phyloP scores from a whole-genome alignment of 164 flowering plant species.

The Liriodendron chinense region DNA sequence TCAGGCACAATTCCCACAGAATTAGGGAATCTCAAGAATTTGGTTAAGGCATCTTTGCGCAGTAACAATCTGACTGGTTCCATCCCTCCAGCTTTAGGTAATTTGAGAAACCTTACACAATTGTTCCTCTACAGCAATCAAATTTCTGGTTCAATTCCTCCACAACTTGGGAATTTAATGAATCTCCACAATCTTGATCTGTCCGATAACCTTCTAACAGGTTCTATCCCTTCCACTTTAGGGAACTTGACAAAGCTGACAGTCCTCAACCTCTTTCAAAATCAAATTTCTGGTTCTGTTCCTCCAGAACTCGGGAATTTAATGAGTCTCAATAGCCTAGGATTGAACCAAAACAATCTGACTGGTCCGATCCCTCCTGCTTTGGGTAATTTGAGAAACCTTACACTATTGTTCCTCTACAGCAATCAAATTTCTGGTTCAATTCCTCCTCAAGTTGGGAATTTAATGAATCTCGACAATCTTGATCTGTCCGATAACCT shows the following conservation, averaged over 20 bases:
- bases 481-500: neutral
- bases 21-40: neutral
- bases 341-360: too few species aligned
- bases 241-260: too few species aligned
- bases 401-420: neutral
- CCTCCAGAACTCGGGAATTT: too few species aligned
- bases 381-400: neutral
- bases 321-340: too few species aligned
- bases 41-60: neutral
- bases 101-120: neutral
- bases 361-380: neutral
- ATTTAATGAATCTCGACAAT: neutral
- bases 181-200: too few species aligned
- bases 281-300: too few species aligned
- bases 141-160: neutral
- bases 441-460: neutral
- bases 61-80: neutral
- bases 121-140: neutral
- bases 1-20: neutral
- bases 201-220: too few species aligned
- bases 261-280: too few species aligned
- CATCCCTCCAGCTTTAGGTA: constrained; percentile 1
- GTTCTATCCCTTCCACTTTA: too few species aligned
- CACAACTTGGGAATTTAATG: too few species aligned
- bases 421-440: neutral